Base-by-base conservation (phyloP, 306 rosid species). In the Aeschynomene evenia region DNA sequence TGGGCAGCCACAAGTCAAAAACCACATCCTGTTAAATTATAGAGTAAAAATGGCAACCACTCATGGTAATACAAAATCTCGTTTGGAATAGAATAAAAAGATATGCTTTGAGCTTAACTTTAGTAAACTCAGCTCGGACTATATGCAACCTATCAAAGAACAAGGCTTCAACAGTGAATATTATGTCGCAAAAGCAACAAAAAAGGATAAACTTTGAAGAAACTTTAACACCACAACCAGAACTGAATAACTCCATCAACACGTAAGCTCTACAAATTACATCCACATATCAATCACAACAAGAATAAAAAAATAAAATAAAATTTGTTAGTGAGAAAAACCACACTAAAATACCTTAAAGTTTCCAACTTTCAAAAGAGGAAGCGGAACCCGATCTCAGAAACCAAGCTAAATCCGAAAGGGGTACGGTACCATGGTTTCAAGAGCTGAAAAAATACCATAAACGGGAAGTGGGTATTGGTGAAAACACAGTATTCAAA, bases 371-470 rank as follows among this genome's bases (percentile, higher is more conserved):
- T 65, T 46, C 51, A 72, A 51, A 42, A 18, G 7, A 28, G 63
- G 24, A 52, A 63, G 48, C n/a, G 51, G 57, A 84, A 77, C 67
- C 82, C 77, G 71, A 59, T 54, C 72, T 53, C 34, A 57, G 54
- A 34, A 42, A 54, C 70, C 74, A 37, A 37, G 43, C 43, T 37
- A 37, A 37, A 37, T 37, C 43, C 43, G 11, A 48, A 39, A 43
- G 19, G 53, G 56, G 46, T 57, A 58, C 1, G 37, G 52, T 3
- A 21, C 43, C 43, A 37, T 45, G 20, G 19, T 16, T 21, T 45
- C 14, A 12, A 12, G 45, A 1, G 1, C 48, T 12, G 48, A 40
- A 40, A 9, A 13, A 40, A 13, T 14, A 40, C 12, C 5, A 12
- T 6, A 16, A 45, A 45, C 20, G 7, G 51, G 19, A 45, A n/a